Base-by-base conservation (phyloP, 2,329 filamentous ascomycete genomes). In the Calonectria henricotiae region DNA sequence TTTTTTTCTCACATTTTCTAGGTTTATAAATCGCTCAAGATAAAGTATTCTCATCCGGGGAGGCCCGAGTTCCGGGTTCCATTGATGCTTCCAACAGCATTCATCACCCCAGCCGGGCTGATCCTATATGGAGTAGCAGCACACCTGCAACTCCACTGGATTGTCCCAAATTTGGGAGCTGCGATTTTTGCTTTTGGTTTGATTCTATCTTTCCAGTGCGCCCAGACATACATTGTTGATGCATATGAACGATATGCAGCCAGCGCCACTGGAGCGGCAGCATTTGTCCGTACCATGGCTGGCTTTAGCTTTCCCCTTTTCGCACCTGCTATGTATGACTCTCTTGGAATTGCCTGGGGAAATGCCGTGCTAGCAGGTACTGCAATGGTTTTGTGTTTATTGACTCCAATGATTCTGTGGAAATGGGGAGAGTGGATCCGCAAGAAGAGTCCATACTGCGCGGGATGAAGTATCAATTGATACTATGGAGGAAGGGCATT, bases 271-370 rank as follows among this genome's bases (percentile, higher is more conserved):
- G 89, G 87, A 0, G 89, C 87, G 0, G 87, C 87, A 15, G 87
- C 88, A 0, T 85, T 90, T 3, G 81, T 90, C 37, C 82, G 89
- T 30, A 89, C 85, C 2, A 80, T 91, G 65, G 84, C 86, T 0
- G 89, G 88, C 1, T 89, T 90, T 46, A 80, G 86, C 0, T 88
- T 92, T 61, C 90, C 90, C 0, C 81, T 91, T 0, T 90, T 90
- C 20, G 89, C 89, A 0, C 84, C 84, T 0, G 78, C 81, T 11
- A 75, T 86, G 76, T 86, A 84, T 25, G 69, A 79, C 0, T 71
- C 65, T 2, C 72, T 86, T 25, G 82, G 70, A 77, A 90, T 74
- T 68, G 89, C 76, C 69, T 90, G 71, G 86, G 85, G 69, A 0
- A 84, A 83, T 55, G 83, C 75, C 0, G 44, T 84, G 0, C 75